These are phyloP conservation scores for Tylopilus orsonianus DNA, from an alignment of 1,284 basidiomycete genomes.

Conservation along the genomic window DNA sequence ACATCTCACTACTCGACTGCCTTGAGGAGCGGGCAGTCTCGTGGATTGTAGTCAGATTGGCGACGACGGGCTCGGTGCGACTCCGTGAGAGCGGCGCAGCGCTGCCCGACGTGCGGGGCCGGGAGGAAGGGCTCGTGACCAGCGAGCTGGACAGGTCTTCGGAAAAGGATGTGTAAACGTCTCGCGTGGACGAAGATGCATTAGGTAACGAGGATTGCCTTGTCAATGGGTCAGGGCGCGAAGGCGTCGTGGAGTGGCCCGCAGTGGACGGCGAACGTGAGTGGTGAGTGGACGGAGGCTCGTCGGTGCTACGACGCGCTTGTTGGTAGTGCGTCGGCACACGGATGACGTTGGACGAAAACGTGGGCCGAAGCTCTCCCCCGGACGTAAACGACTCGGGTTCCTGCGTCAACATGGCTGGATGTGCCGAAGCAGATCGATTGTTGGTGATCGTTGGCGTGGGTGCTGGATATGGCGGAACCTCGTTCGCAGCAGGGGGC, in stretches of 20 bases:
- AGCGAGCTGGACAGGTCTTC: conserved; percentile 59
- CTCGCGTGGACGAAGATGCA: conserved; percentile 21
- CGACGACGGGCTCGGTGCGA: conserved; percentile 35
- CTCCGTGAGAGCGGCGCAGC: conserved; percentile 26
- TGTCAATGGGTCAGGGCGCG: conserved; percentile 25
- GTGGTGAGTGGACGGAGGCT: conserved; percentile 14
- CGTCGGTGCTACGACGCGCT: conserved; percentile 24
- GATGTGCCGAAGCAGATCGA: conserved; percentile 23
- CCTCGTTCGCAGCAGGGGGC: conserved; percentile 19
- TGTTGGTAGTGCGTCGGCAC: conserved; percentile 45
- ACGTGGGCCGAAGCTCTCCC: conserved; percentile 59
- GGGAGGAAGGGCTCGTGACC: conserved; percentile 36
- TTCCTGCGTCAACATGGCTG: conserved; percentile 22
- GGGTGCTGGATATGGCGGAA: conserved; percentile 33
- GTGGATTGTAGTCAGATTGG: conserved; percentile 35
- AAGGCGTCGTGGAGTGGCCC: conserved; percentile 17
- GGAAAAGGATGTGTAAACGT: conserved; percentile 40
- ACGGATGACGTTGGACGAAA: conserved; percentile 62
- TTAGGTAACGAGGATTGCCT: conserved; percentile 34
- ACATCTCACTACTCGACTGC: conserved; percentile 29
- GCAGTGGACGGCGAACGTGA: conserved; percentile 29
- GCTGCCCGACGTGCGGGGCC: conserved; percentile 11
- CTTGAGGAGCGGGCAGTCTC: conserved; percentile 31
- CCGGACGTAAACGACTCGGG: conserved; percentile 45
- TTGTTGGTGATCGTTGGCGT: conserved; percentile 22